Evolutionary conservation across 352 stramenopile genomes (phyloP), one percentile per base, ranked within the genome.

Genomic region (Phytophthora fragariaefolia): DNA sequence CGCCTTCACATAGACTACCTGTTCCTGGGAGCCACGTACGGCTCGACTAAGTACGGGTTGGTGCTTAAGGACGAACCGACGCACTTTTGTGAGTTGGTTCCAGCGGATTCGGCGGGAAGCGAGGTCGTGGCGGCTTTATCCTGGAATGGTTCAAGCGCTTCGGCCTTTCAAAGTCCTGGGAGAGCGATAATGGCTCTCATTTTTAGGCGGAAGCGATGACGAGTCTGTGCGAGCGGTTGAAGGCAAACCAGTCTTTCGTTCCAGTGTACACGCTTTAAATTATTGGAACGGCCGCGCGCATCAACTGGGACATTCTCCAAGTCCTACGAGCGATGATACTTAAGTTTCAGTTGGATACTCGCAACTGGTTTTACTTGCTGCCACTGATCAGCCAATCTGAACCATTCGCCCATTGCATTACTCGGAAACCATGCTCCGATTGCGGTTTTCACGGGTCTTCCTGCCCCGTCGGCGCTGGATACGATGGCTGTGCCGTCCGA

Each of bases 101-200:
- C 24, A 4, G 15, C 23, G 3, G 36, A 49, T 20, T 38, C 24
- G 3, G 4, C 52, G 10, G 48, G 1, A 5, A 49, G 36, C 24
- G 5, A 4, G 6, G 18, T 34, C 2, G 18, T n/a, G 10, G 42
- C 4, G 0, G 40, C 18, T 2, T 15, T 2, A 26, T 52, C 13
- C n/a, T 64, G 2, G 57, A 51, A 3, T 65, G 57, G 57, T 8
- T 20, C 24, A 58, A 58, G 17, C 34, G 48, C 0, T 59, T 59
- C 15, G 59, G 42, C 1, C 30, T 49, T 4, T 32, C 40, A 13
- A 13, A 26, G 15, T 17, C 5, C 17, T 32, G 22, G 52, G 15
- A 49, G 4, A 38, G 2, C 6, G 52, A 50, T 24, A 48, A 50
- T 28, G 34, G 34, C 1, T 42, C 23, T 8, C 52, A 59, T 50